These are phyloP conservation scores for Serendipita sp. DNA, from an alignment of 768 basidiomycete species.

Conservation along the genomic window DNA sequence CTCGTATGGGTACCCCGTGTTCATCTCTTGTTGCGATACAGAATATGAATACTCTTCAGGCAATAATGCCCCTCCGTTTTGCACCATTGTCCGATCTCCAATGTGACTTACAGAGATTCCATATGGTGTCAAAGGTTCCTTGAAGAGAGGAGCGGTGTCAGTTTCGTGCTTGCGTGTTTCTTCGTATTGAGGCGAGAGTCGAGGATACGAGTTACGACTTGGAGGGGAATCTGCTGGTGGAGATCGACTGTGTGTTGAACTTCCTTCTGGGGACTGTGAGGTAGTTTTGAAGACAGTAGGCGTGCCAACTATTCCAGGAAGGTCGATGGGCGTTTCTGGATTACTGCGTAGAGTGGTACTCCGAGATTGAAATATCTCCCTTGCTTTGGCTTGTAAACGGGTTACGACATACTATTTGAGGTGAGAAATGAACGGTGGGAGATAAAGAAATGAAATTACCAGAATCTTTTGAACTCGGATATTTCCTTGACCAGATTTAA, in stretches of 20 bases:
- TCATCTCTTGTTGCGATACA: not conserved
- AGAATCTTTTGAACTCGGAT: not conserved
- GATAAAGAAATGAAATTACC: not conserved
- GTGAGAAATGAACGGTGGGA: too few species aligned
- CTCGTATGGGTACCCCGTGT: not conserved
- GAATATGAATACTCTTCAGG: constrained; percentile 1
- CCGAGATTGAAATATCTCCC: not conserved
- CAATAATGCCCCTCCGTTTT: not conserved
- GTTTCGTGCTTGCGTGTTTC: not conserved
- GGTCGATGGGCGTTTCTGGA: not conserved
- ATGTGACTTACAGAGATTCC: too few species aligned
- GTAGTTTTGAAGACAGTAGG: not conserved
- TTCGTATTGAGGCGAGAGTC: not conserved
- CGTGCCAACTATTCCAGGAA: not conserved
- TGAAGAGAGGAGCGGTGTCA: not conserved
- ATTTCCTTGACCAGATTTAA: not conserved
- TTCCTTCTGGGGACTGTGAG: not conserved
- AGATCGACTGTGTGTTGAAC: not conserved
- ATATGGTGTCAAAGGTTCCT: too few species aligned
- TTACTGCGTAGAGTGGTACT: not conserved
- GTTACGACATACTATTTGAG: not conserved
- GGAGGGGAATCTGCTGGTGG: not conserved
- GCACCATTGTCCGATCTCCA: not conserved
- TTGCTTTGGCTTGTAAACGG: not conserved
- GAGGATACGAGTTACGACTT: not conserved